Evolutionary conservation across 805 yeast genomes (phyloP), one percentile per base, ranked within the genome.

Genomic region (Ogataea minuta): DNA sequence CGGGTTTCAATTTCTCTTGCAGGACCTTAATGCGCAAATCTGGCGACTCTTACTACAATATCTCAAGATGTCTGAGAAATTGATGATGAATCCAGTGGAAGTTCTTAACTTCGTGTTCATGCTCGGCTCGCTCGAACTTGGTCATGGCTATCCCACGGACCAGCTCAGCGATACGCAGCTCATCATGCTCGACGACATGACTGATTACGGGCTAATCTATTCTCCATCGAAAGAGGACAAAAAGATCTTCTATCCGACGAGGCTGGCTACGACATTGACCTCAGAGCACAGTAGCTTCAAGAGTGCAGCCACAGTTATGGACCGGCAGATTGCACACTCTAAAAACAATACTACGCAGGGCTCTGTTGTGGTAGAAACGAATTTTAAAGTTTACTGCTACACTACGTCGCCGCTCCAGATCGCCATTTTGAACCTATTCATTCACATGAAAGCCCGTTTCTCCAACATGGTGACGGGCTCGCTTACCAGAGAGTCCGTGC

Each of bases 41-140:
- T 93, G 99, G 99, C 82, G 96, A 0, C 66, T 93, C 28, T 66
- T 93, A 32, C 66, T 93, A 27, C 96, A 93, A 58, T 93, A 93
- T 58, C 66, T 93, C 45, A 83, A 85, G 57, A 75, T 87, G 72
- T 77, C 97, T 1, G 91, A 86, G 54, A 79, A 80, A 19, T 70
- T 87, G 36, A 78, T 85, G 54, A 87, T 90, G 95, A 95, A 93
- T 63, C 89, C 96, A 0, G 98, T 93, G 13, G 99, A 93, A 55
- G 95, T 93, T 25, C 70, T 93, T 31, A 90, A 91, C 61, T 93
- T 93, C 61, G 83, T 93, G 9, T 93, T 93, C 65, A 82, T 91
- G 78, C 68, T 93, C 29, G 98, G 98, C 5, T 85, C 96, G 2
- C 68, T 93, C 36, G 97, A 93, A 56, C 67, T 91, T 17, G 98